Percentiles rank a stretch among this genome's conserved stretches.
These are phyloP conservation scores for Podospora comata DNA, from an alignment of 495 filamentous ascomycete genomes.

Conservation along the genomic window DNA sequence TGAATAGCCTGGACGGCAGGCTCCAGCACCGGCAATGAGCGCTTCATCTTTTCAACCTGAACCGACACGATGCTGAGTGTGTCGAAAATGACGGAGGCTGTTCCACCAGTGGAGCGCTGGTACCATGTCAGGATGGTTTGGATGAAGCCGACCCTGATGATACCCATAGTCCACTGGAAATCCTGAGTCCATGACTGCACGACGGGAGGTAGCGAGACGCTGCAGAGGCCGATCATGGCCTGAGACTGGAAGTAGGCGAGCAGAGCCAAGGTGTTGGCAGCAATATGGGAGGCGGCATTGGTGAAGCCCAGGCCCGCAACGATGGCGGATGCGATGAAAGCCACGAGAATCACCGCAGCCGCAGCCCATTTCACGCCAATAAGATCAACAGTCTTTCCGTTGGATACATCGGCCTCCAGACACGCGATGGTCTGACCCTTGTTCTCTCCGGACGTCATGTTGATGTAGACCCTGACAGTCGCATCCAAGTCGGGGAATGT, in stretches of 20 bases:
- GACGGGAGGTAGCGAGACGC: slow-evolving; percentile 82
- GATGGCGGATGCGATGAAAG: slow-evolving; percentile 77
- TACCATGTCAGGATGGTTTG: slow-evolving; percentile 93
- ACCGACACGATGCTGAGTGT: slow-evolving; percentile 74
- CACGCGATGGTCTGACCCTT: slow-evolving; percentile 69
- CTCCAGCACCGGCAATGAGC: slow-evolving; percentile 44
- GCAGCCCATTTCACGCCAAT: slow-evolving; percentile 84
- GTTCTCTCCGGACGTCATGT: slow-evolving; percentile 48
- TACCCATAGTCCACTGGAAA: slow-evolving; percentile 98
- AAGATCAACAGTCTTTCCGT: slow-evolving; percentile 86
- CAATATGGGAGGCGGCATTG: slow-evolving; percentile 96
- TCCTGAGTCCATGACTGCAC: slow-evolving; percentile 96
- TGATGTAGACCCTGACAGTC: slow-evolving; percentile 77
- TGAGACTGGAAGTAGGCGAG: slow-evolving; percentile 96
- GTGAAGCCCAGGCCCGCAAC: slow-evolving; percentile 81
- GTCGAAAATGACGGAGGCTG: slow-evolving; percentile 74
- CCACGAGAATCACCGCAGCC: slow-evolving; percentile 80
- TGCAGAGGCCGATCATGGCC: slow-evolving; percentile 87
- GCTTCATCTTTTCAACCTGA: slow-evolving; percentile 67
- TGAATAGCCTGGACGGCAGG: slow-evolving; percentile 40
- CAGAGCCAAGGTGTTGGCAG: slow-evolving; percentile 85
- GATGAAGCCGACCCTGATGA: slow-evolving; percentile 84
- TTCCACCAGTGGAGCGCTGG: slow-evolving; percentile 88
- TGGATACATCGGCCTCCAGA: slow-evolving; percentile 83
- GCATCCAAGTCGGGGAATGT: slow-evolving; percentile 91